phyloP scores from a whole-genome alignment of 805 yeast genomes.

The Metschnikowia shivogae region DNA sequence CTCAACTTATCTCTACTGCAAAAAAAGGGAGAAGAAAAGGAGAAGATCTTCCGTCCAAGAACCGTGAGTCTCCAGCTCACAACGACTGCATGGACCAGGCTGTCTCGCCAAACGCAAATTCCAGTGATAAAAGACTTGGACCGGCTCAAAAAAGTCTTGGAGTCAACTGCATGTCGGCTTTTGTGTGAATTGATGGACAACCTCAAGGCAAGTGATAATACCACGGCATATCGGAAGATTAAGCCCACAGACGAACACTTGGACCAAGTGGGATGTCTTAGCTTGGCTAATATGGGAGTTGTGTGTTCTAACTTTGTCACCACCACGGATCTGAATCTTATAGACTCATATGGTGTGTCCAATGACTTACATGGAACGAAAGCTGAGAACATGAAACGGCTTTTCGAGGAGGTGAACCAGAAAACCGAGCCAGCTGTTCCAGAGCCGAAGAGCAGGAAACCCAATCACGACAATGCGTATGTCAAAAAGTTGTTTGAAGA shows the following conservation, averaged over 20 bases:
- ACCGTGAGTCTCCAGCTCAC: slow-evolving; percentile 44
- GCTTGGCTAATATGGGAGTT: slow-evolving; percentile 48
- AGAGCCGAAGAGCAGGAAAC: slow-evolving; percentile 4
- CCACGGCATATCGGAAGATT: slow-evolving; percentile 20
- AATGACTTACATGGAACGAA: neutral
- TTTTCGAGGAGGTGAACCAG: slow-evolving; percentile 14
- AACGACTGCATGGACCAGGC: slow-evolving; percentile 20
- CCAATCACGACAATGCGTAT: slow-evolving; percentile 12
- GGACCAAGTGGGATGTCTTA: slow-evolving; percentile 28
- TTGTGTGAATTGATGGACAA: slow-evolving; percentile 38
- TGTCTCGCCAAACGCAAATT: slow-evolving; percentile 42
- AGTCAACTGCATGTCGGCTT: slow-evolving; percentile 32
- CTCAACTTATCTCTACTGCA: slow-evolving; percentile 26
- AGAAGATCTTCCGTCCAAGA: slow-evolving; percentile 46
- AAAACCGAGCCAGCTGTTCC: neutral
- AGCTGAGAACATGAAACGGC: slow-evolving; percentile 6
- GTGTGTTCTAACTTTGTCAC: slow-evolving; percentile 52
- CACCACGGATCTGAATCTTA: slow-evolving; percentile 30
- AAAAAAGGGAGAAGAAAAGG: slow-evolving; percentile 19
- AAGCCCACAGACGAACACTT: slow-evolving; percentile 16
- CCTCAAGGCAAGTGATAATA: slow-evolving; percentile 19
- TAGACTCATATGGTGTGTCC: slow-evolving; percentile 27
- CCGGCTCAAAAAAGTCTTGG: slow-evolving; percentile 23
- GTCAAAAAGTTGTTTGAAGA: slow-evolving; percentile 19
- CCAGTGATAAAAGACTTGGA: slow-evolving; percentile 34